Evolutionary conservation across 805 yeast genomes (phyloP).

Genomic region (Candida sakaeoensis): DNA sequence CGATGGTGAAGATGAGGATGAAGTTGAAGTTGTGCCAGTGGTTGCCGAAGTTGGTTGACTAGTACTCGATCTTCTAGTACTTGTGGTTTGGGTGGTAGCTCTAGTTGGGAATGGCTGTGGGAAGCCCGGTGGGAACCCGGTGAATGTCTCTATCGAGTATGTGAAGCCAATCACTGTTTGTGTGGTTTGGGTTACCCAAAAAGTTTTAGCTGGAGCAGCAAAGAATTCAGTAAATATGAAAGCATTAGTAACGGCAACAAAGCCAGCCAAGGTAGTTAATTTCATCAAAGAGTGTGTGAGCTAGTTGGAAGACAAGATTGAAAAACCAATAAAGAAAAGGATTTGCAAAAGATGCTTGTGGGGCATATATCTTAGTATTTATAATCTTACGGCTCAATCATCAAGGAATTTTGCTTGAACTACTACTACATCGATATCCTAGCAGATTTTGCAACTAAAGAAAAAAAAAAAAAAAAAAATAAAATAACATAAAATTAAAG

Average conservation of each 20-base stretch:
- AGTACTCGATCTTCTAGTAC: neutral
- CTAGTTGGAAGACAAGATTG: neutral
- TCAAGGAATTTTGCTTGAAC: neutral
- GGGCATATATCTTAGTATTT: neutral
- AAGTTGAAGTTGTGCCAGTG: conserved; percentile 7
- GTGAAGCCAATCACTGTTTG: conserved; percentile 11
- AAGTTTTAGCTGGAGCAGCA: conserved; percentile 27
- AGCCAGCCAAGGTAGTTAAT: conserved; percentile 10
- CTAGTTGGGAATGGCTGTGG: conserved; percentile 10
- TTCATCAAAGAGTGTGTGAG: conserved; percentile 4
- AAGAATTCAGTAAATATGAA: conserved; percentile 19
- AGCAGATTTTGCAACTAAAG: neutral
- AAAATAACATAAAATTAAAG: neutral
- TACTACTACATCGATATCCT: too few species aligned
- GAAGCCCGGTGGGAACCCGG: conserved; percentile 19
- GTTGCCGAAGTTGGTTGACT: conserved; percentile 9
- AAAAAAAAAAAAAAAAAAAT: too few species aligned
- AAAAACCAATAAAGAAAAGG: neutral
- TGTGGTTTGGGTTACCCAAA: conserved; percentile 20
- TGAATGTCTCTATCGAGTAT: conserved; percentile 15
- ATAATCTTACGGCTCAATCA: too few species aligned
- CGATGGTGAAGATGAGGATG: conserved; percentile 9
- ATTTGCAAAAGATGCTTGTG: too few species aligned
- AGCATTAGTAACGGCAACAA: conserved; percentile 19
- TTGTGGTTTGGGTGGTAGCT: conserved; percentile 7